Evolutionary conservation across 2,329 filamentous ascomycete species (phyloP), one percentile per base, ranked within the genome.

Genomic region (Teratosphaeria epicoccoides): DNA sequence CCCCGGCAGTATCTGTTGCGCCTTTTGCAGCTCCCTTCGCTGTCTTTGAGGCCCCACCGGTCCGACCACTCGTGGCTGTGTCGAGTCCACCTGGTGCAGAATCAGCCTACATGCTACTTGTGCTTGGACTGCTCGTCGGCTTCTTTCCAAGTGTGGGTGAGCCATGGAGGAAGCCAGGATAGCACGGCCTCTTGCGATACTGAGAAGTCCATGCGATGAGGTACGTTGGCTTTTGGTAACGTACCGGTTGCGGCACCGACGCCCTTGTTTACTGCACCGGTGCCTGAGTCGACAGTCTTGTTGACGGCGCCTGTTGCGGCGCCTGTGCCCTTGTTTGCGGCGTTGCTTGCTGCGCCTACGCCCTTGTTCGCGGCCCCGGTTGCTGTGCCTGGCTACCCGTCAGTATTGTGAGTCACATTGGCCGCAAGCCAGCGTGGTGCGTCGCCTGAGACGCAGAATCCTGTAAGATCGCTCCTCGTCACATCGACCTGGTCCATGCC

Each of bases 1-100:
- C 54, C 6, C 46, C 46, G 0, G 68, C 64, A 4, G 67, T 66
- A 55, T 67, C 68, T 0, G 69, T 63, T 0, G 63, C 61, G 26
- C 64, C 65, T 4, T 67, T 67, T 0, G 63, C 64, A 2, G 66
- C 65, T 46, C 65, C 62, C 23, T 64, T 60, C 43, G 65, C 63
- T 28, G 63, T 65, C 40, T 66, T 63, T 6, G 55, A 61, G 5
- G 66, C 61, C 26, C 60, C 57, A 10, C 56, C 58, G 5, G 62
- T 53, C 10, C 54, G 54, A 5, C 58, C 59, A 24, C 66, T 66
- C 2, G 66, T 61, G 6, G 64, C 58, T 62, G 67, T 59, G 64
- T 71, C 52, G 62, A 64, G 43, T 59, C 52, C 44, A 56, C 62
- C 64, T 66, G 54, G 26, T 43, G 48, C 40, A 47, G 14, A 24